Base-by-base conservation (phyloP, 1,139 yeast genomes). In the Yamadazyma buinensis region DNA sequence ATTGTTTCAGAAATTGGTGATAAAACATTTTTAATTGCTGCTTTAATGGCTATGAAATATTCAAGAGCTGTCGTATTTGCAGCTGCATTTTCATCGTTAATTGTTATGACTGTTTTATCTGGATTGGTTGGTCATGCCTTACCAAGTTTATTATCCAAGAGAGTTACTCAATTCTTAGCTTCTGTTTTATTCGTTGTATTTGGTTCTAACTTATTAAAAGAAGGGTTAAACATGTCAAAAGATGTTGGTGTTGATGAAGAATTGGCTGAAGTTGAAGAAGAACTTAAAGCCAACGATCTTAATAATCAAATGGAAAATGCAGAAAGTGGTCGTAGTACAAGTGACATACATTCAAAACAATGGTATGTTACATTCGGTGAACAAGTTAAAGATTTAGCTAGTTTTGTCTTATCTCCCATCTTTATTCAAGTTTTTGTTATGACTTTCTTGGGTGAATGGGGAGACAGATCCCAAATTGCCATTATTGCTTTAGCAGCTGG, bases 401-500 rank as follows among this genome's bases (percentile, higher is more conserved):
- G 77, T 3, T 75, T 80, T 40, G 64, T 88, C 12, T 67, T 92
- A 35, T 84, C 95, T 5, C 98, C 98, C 2, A 66, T 81, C 12
- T 92, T 95, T 90, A 84, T 90, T 47, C 97, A 92, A 64, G 94
- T 92, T 5, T 92, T 92, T 56, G 80, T 82, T 35, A 90, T 94
- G 97, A 87, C 96, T 2, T 94, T 94, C 57, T 67, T 92, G 37
- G 98, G 97, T 39, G 99, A 92, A 65, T 88, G 97, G 95, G 99
- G 99, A 33, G 99, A 92, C 59, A 80, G 98, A 52, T 88, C 97
- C 11, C 99, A 92, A 63, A 87, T 92, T 36, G 96, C 97, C 25
- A 94, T 97, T 28, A 88, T 92, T 52, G 98, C 98, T 34, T 84
- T 92, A 95, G 97, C 97, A 32, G 96, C 98, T 1, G 97, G 97